These are phyloP conservation scores for Ganoderma sinense DNA, from an alignment of 1,284 basidiomycete species.

Conservation along the genomic window DNA sequence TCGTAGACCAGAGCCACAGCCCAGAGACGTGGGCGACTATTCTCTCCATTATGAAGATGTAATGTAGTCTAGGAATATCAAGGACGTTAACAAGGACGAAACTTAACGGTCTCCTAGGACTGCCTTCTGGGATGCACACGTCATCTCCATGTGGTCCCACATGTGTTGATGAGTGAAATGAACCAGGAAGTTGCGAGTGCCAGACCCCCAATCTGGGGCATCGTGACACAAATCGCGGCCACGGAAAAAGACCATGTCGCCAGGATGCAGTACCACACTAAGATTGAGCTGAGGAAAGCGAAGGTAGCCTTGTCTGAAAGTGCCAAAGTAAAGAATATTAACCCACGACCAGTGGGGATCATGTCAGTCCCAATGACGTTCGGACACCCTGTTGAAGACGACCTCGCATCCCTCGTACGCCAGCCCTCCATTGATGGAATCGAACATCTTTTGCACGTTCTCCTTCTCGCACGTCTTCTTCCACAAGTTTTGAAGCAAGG, in stretches of 20 bases:
- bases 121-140: not conserved
- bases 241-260: not conserved
- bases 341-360: not conserved
- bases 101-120: not conserved
- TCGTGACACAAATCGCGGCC: not conserved
- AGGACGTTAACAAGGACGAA: not conserved
- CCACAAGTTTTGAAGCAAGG: not conserved
- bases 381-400: not conserved
- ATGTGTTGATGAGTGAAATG: not conserved
- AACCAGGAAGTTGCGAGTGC: not conserved
- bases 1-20: not conserved
- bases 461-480: not conserved
- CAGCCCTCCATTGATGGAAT: not conserved
- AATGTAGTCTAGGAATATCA: not conserved
- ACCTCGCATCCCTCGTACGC: not conserved
- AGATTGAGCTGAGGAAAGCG: not conserved
- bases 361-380: not conserved
- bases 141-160: not conserved
- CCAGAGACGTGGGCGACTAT: not conserved
- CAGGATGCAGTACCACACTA: not conserved
- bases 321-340: not conserved
- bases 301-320: not conserved
- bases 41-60: not conserved
- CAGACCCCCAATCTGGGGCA: not conserved
- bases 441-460: not conserved